Evolutionary conservation across 148 eudicot species (phyloP).

Genomic region (Amaranthus cruentus): DNA sequence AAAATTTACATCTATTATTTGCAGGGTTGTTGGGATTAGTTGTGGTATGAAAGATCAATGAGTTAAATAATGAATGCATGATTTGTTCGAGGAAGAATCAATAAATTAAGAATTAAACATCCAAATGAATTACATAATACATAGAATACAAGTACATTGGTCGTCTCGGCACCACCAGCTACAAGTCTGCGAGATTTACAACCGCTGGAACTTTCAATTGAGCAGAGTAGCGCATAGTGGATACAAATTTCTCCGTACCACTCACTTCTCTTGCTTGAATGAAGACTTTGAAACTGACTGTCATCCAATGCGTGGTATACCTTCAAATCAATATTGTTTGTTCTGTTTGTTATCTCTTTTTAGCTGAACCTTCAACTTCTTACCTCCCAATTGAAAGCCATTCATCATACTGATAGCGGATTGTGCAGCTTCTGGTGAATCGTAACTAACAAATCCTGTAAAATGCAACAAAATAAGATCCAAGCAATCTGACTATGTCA

Average conservation of each 20-base stretch:
- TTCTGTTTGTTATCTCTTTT: conserved; percentile 84
- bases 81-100: conserved; percentile 46
- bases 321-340: conserved; percentile 48
- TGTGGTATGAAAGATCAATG: too few species aligned
- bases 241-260: conserved; percentile 17
- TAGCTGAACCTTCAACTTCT: conserved; percentile 94
- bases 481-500: background rate
- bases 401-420: conserved; percentile 82
- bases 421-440: conserved; percentile 79
- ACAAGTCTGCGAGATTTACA: conserved; percentile 35
- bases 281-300: conserved; percentile 1
- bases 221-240: conserved; percentile 23
- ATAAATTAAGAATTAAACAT: conserved; percentile 62
- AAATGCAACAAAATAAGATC: conserved; percentile 30
- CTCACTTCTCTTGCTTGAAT: conserved; percentile 17
- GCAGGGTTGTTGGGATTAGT: too few species aligned
- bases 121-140: conserved; percentile 55
- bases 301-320: conserved; percentile 15
- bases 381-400: conserved; percentile 87
- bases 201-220: conserved; percentile 21
- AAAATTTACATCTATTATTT: background rate
- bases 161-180: conserved; percentile 38
- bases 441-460: conserved; percentile 97
- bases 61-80: conserved; percentile 1
- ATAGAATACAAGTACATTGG: conserved; percentile 56